Base-by-base conservation (phyloP, 1,284 basidiomycete species). In the Puccinia polysora region DNA sequence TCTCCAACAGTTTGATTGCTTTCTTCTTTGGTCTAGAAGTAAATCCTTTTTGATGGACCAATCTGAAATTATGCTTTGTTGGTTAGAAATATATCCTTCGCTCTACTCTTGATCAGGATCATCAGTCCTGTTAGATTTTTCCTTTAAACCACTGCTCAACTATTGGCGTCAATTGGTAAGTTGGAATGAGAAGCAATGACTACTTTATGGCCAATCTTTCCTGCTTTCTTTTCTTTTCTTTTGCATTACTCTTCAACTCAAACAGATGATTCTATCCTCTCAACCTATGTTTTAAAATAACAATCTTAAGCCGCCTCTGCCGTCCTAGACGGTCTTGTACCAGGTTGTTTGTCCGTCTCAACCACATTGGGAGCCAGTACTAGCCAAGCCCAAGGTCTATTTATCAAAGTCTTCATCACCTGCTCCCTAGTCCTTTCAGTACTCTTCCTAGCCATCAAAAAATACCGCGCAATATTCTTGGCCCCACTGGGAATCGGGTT, bases 401-500 rank as follows among this genome's bases (percentile, higher is more conserved):
- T 67, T 45, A 67, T 67, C 36, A 52, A 67, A 45, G 20, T 50
- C 32, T 67, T 67, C 25, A 56, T 56, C 8, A 67, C 65, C 18
- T 67, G 65, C 28, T 50, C 20, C 15, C 38, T 67, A 32, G 65
- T 67, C 20, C 52, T 67, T 8, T 67, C 65, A 28, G 65, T 67
- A 14, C 38, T 56, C 28, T 67, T 67, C 52, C 25, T 67, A n/a
- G 65, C 65, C 23, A 52, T 56, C n/a, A 52, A 67, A 23, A 67
- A 67, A 38, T 52, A 67, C 18, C 52, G 53, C 15, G 65, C 50
- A 10, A 67, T 52, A 4, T 67, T 53, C 45, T 30, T 67, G 74
- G 88, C 88, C 25, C 89, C 88, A 5, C 80, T 90, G 74, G 86
- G 87, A 3, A 87, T 89, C 68, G 88, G 88, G 8, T 81, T 87